Evolutionary conservation across 257 asterid species (phyloP).

Genomic region (Catharanthus roseus): DNA sequence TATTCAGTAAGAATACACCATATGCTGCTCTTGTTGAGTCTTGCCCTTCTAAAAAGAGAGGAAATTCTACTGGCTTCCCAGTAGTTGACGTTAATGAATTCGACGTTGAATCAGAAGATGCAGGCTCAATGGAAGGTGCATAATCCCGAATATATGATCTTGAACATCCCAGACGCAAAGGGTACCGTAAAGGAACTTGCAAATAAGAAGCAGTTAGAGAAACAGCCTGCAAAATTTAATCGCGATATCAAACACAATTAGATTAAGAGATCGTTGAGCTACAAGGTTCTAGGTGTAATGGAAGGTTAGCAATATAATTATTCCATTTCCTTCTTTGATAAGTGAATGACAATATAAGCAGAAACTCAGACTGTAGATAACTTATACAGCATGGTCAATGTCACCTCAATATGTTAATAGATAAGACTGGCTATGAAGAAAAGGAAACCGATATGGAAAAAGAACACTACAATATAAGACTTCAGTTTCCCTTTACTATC

Average conservation of each 20-base stretch:
- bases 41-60: slow-evolving; percentile 88
- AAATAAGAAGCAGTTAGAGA: slow-evolving; percentile 71
- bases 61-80: slow-evolving; percentile 69
- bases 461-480: not conserved
- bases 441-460: not conserved
- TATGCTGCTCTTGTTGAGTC: slow-evolving; percentile 98
- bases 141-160: slow-evolving; percentile 82
- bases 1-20: slow-evolving; percentile 92
- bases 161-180: slow-evolving; percentile 86
- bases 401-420: not conserved
- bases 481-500: not conserved
- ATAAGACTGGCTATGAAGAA: not conserved
- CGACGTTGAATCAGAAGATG: slow-evolving; percentile 40
- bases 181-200: slow-evolving; percentile 92
- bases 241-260: slow-evolving; percentile 24
- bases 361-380: too few relatives aligned
- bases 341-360: not conserved
- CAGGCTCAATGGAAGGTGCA: slow-evolving; percentile 73
- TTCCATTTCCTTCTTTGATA: not conserved
- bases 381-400: too few relatives aligned
- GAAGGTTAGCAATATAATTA: not conserved
- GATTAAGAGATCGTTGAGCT: slow-evolving; percentile 6
- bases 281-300: not conserved
- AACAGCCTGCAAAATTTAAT: slow-evolving; percentile 55
- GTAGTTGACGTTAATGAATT: slow-evolving; percentile 40